Conservation (phyloP, 75 land plant species). For the Ceratopteris richardii region DNA sequence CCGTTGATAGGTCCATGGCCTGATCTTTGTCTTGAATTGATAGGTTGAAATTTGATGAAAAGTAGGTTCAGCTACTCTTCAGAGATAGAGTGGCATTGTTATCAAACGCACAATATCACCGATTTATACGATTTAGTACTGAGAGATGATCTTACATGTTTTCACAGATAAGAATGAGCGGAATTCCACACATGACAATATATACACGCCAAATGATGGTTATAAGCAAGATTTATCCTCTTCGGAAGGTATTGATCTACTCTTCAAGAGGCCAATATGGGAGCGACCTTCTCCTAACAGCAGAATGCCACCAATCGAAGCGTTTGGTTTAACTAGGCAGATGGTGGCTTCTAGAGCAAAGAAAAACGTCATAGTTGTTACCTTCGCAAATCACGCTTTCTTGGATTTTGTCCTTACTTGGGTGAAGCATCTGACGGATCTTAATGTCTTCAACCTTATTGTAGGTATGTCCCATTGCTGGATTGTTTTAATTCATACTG, state of each 20-base stretch:
- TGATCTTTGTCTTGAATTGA: too few relatives aligned
- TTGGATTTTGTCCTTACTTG: conserved; percentile 93
- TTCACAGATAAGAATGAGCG: not conserved
- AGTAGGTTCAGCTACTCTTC: too few relatives aligned
- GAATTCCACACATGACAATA: not conserved
- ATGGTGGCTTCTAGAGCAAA: conserved; percentile 65
- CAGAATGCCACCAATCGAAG: conserved; percentile 57
- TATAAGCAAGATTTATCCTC: not conserved
- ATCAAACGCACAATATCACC: not conserved
- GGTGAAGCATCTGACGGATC: conserved; percentile 86
- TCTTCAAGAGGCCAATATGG: conserved; percentile 54
- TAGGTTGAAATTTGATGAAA: too few relatives aligned
- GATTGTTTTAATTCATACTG: too few relatives aligned
- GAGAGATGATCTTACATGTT: not conserved
- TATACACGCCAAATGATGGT: not conserved
- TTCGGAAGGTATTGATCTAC: not conserved
- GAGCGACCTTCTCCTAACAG: conserved; percentile 42
- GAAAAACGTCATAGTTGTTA: conserved; percentile 76
- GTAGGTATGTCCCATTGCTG: conserved; percentile 47
- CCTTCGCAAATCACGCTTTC: conserved; percentile 95
- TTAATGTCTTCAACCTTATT: conserved; percentile 67
- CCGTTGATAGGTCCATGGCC: too few relatives aligned
- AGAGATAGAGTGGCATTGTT: not conserved
- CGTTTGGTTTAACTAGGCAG: conserved; percentile 52
- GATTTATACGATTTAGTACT: not conserved